phyloP scores from a whole-genome alignment of 106 monocot genomes.

The Acorus calamus region DNA sequence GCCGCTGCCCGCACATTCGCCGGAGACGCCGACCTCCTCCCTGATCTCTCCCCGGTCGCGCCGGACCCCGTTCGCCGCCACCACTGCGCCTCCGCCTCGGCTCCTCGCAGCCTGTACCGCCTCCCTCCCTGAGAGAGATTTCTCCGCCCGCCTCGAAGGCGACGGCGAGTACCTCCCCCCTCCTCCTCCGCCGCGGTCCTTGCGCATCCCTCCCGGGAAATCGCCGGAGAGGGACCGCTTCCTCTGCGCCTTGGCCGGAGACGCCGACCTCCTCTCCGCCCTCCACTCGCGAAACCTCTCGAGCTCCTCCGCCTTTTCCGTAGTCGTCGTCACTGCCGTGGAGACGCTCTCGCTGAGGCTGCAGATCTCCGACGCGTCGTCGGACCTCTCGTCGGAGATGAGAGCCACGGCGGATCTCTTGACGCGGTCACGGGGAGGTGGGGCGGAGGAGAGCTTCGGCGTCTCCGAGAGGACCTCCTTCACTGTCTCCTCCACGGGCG shows the following conservation, averaged over 20 bases:
- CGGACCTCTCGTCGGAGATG: neutral
- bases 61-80: neutral
- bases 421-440: too few species aligned
- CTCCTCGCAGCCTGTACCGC: neutral
- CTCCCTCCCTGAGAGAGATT: too few species aligned
- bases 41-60: slow-evolving; percentile 29
- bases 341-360: neutral
- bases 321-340: neutral
- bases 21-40: slow-evolving; percentile 17
- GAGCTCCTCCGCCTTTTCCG: neutral
- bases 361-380: neutral
- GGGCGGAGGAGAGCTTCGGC: neutral
- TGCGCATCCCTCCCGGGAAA: neutral
- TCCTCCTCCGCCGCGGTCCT: too few species aligned
- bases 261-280: neutral
- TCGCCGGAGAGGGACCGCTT: slow-evolving; percentile 32
- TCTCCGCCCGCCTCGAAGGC: too few species aligned
- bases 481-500: neutral
- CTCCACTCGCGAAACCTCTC: too few species aligned
- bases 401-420: neutral
- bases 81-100: neutral
- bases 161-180: too few species aligned
- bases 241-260: slow-evolving; percentile 4
- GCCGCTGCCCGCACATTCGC: neutral
- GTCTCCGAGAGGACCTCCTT: slow-evolving; percentile 3